These are phyloP conservation scores for Teratosphaeria epicoccoides DNA, from an alignment of 2,329 filamentous ascomycete genomes.

Conservation along the genomic window DNA sequence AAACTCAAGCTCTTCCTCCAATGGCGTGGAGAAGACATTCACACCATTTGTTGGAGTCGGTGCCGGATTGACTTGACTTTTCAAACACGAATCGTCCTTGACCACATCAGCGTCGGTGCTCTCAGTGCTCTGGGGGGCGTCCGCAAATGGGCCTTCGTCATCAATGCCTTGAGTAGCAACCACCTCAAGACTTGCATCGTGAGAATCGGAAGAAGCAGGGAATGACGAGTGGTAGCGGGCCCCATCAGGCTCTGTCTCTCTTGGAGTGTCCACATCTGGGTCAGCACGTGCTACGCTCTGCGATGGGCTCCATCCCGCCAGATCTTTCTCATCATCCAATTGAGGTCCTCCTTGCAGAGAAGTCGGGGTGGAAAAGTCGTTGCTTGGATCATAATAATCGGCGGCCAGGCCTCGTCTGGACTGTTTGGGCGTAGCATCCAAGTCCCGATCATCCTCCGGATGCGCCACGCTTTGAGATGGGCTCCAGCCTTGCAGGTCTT, in stretches of 20 bases:
- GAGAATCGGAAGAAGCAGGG: neutral
- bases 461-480: slow-evolving; percentile 17
- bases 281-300: slow-evolving; percentile 13
- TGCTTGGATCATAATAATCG: slow-evolving; percentile 20
- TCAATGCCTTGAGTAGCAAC: too few species aligned
- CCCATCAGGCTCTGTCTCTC: neutral
- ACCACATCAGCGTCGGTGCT: neutral
- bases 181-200: neutral
- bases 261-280: neutral
- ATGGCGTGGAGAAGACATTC: slow-evolving; percentile 18
- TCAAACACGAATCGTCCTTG: neutral
- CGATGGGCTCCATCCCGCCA: slow-evolving; percentile 15
- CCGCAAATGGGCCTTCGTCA: neutral
- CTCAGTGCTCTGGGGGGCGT: neutral
- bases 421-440: neutral
- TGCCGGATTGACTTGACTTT: neutral
- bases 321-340: neutral
- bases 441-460: slow-evolving; percentile 1
- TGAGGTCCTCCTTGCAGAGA: neutral
- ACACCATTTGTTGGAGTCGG: neutral
- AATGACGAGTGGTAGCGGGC: neutral
- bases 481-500: slow-evolving; percentile 12
- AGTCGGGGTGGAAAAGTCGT: slow-evolving; percentile 12
- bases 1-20: slow-evolving; percentile 15
- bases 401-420: slow-evolving; percentile 22